These are phyloP conservation scores for Pyrus pyrifolia DNA, from an alignment of 306 rosid genomes.

Conservation along the genomic window DNA sequence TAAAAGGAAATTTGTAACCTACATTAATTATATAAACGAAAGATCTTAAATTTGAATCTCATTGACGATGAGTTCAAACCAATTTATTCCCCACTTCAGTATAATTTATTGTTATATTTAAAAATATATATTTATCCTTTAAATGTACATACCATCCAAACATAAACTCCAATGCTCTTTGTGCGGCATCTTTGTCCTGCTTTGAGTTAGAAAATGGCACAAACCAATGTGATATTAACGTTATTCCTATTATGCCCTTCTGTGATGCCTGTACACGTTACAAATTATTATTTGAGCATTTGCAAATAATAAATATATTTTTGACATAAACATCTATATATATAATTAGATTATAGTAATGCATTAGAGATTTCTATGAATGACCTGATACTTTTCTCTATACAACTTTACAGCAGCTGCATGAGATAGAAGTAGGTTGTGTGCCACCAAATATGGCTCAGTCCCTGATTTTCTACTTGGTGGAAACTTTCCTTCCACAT, in stretches of 20 bases:
- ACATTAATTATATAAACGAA: too few species aligned
- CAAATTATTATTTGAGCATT: background rate
- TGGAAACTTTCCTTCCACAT: too few species aligned
- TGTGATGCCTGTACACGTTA: constrained; percentile 13
- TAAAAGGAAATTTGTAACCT: too few species aligned
- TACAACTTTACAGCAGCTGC: constrained; percentile 47
- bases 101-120: too few species aligned
- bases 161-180: constrained; percentile 15
- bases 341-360: too few species aligned
- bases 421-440: constrained; percentile 58
- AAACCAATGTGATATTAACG: constrained; percentile 3
- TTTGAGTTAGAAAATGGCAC: background rate
- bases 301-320: too few species aligned
- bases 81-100: too few species aligned
- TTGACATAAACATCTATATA: too few species aligned
- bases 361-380: too few species aligned
- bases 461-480: constrained; percentile 5
- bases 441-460: constrained; percentile 57
- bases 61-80: too few species aligned
- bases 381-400: constrained; percentile 50
- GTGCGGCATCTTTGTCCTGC: constrained; percentile 1
- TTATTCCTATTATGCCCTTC: constrained; percentile 19
- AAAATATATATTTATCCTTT: too few species aligned
- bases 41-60: too few species aligned
- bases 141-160: constrained; percentile 15